Base-by-base conservation (phyloP, 2,329 filamentous ascomycete genomes). In the Colletotrichum euphorbiae region DNA sequence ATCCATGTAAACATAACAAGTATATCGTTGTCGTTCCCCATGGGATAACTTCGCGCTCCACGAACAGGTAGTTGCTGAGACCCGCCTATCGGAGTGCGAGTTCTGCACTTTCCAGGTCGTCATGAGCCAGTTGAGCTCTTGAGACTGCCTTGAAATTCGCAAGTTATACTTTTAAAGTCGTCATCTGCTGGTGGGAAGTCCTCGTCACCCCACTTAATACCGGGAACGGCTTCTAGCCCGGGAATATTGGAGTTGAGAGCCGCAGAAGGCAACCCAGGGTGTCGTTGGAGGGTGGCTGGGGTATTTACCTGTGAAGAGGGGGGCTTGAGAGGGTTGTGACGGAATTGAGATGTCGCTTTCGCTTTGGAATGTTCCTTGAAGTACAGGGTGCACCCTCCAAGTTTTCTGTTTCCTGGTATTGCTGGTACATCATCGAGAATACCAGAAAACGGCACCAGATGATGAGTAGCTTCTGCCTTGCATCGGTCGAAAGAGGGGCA, bases 401-500 rank as follows among this genome's bases (percentile, higher is more conserved):
- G 12, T 15, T 45, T 45, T 45, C 28, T 1, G 6, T 38, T 58
- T 8, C 4, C 24, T 28, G 24, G 24, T 28, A 28, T 28, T 28
- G 6, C 28, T 28, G 28, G 6, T 36, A 64, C 60, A 40, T 64
- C 51, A 63, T 36, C 13, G 28, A 36, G 21, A n/a, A 31, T 15
- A 19, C 4, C 11, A 33, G 21, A 3, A 13, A 21, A 24, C 45
- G 28, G 43, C 38, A 64, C 8, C 36, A 31, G 45, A 36, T n/a
- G 15, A 33, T 11, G 19, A 51, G 60, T 54, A 68, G 65, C 19
- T 33, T 59, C 21, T 17, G 46, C 31, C 19, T 40, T 45, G 61
- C 60, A 68, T 68, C 46, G 54, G 31, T 43, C 38, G 54, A 68
- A 59, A 64, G 52, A 64, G 60, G 61, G 60, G 54, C 15, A 65